phyloP scores from a whole-genome alignment of 768 basidiomycete species.

The Rhizopogon roseolus region DNA sequence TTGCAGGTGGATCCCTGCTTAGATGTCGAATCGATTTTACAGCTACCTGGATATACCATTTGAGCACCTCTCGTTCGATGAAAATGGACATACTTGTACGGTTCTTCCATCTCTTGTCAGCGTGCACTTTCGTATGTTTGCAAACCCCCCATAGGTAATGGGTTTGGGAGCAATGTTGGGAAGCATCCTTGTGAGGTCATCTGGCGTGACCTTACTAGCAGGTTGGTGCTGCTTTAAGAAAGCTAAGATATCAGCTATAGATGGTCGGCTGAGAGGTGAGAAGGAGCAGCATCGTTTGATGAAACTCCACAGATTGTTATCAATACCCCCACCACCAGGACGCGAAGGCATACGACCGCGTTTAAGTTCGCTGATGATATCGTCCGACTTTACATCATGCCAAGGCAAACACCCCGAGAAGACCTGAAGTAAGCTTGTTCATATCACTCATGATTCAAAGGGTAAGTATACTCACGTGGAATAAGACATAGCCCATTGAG shows the following conservation, averaged over 20 bases:
- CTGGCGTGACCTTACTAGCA: neutral
- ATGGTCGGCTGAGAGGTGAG: neutral
- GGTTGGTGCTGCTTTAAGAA: neutral
- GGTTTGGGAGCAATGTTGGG: neutral
- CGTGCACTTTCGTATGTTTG: slow-evolving; percentile 19
- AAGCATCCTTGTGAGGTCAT: neutral
- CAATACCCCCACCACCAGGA: neutral
- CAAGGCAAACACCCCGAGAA: neutral
- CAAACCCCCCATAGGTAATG: slow-evolving; percentile 6
- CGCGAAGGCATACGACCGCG: neutral
- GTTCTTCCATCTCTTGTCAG: neutral
- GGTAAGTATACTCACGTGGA: neutral
- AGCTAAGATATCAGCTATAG: neutral
- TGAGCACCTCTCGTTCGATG: neutral
- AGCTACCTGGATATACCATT: neutral
- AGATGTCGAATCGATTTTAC: neutral
- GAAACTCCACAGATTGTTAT: neutral
- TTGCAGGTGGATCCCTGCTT: neutral
- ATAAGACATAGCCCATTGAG: neutral
- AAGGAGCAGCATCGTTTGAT: neutral
- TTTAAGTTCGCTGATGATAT: neutral
- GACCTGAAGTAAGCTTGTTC: neutral
- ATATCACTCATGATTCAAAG: neutral
- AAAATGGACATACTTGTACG: neutral
- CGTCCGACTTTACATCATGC: neutral